Base-by-base conservation (phyloP, 2,329 filamentous ascomycete species). In the Ascochyta clinopodiicola region DNA sequence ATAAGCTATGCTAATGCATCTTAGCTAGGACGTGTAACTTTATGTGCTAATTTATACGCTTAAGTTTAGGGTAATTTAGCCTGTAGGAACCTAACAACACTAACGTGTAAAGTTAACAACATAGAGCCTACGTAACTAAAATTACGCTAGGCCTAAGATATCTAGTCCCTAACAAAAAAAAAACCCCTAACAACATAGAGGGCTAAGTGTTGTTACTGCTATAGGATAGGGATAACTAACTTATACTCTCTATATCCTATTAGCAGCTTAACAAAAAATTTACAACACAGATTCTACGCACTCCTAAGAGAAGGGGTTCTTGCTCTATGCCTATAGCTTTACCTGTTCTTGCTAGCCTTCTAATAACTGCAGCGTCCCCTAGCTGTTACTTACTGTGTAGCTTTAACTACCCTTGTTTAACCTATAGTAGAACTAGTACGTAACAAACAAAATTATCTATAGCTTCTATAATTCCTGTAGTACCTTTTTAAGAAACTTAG, bases 201-300 rank as follows among this genome's bases (percentile, higher is more conserved):
- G n/a, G n/a, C n/a, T n/a, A n/a, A n/a, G n/a, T n/a, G n/a, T n/a
- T n/a, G n/a, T n/a, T n/a, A n/a, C n/a, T n/a, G n/a, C n/a, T n/a
- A n/a, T n/a, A 43, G 31, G 25, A 43, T n/a, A 1, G 15, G 39
- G 12, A 43, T 3, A 8, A 43, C 7, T 24, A 24, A 45, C 43
- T 45, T 24, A 24, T 45, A 45, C 43, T 45, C 43, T 24, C 43
- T 45, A 45, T 10, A 25, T 10, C 17, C 43, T 45, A 10, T 45
- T 24, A 45, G 43, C 22, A 45, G 43, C 43, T 45, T 45, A 24
- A 45, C n/a, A 35, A 45, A 6, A 45, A 45, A 45, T 4, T 36
- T 3, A 9, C 22, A 45, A 25, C 10, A 25, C 10, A 17, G 31
- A 45, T 3, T 24, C 15, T 2, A 45, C 13, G 17, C 29, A 43